These are phyloP conservation scores for Hymenoscyphus albidus DNA, from an alignment of 2,329 filamentous ascomycete species.

Conservation along the genomic window DNA sequence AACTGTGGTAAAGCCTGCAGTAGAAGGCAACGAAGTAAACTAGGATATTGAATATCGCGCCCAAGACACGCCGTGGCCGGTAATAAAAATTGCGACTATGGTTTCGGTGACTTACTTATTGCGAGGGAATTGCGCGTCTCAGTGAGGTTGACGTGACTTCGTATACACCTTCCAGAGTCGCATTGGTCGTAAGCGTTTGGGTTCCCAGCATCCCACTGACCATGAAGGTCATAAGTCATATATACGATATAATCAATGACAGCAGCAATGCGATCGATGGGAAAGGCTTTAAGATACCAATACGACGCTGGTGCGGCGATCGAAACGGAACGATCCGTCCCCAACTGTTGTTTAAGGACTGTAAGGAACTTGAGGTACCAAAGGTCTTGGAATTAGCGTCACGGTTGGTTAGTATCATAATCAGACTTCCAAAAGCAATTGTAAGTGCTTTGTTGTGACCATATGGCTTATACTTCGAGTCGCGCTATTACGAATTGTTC, in stretches of 20 bases:
- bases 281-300: neutral
- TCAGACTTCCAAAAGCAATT: too few species aligned
- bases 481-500: too few species aligned
- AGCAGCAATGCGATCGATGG: neutral
- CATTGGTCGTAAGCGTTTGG: constrained; percentile 32
- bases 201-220: constrained; percentile 40
- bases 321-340: neutral
- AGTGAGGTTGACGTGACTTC: constrained; percentile 28
- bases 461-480: too few species aligned
- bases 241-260: neutral
- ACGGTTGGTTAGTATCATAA: too few species aligned
- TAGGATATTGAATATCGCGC: too few species aligned
- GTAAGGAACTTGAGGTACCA: neutral
- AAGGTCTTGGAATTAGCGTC: too few species aligned
- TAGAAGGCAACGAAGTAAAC: too few species aligned
- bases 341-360: neutral
- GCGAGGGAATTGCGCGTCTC: neutral
- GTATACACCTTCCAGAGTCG: constrained; percentile 31
- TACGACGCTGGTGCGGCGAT: neutral
- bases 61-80: too few species aligned
- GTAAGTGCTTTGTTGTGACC: too few species aligned
- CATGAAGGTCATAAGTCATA: constrained; percentile 36
- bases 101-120: constrained; percentile 14
- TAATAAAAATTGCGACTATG: too few species aligned
- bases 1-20: too few species aligned